Percentiles rank a stretch among this genome's conserved stretches.
Conservation (phyloP, 495 filamentous ascomycete species). For the Penicillium argentinense region DNA sequence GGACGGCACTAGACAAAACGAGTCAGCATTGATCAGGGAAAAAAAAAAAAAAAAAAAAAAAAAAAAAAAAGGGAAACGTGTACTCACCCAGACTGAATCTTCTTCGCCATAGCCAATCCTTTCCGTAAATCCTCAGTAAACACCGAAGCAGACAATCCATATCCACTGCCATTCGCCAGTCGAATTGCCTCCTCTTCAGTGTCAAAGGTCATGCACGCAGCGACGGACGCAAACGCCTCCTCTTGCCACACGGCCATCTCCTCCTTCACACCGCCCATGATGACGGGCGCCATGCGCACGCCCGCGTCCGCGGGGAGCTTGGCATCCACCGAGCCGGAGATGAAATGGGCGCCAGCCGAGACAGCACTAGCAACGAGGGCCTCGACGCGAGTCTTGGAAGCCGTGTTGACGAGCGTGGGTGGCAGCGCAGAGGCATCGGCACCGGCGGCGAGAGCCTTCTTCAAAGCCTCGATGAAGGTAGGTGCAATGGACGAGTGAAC, state of each 20-base stretch:
- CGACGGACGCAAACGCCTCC: constrained; percentile 78
- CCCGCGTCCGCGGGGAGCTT: constrained; percentile 40
- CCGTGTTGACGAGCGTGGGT: constrained; percentile 60
- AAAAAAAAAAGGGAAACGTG: neutral
- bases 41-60: neutral
- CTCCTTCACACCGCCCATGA: constrained; percentile 63
- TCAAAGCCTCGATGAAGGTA: constrained; percentile 51
- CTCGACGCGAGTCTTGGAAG: constrained; percentile 63
- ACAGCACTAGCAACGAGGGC: constrained; percentile 62
- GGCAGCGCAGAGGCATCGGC: constrained; percentile 44
- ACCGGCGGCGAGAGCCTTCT: constrained; percentile 46
- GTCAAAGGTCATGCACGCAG: constrained; percentile 46
- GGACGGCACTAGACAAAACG: constrained; percentile 56
- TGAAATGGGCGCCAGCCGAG: constrained; percentile 61
- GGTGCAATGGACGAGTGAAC: constrained; percentile 67
- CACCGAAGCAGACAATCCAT: constrained; percentile 48
- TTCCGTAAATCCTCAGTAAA: constrained; percentile 47
- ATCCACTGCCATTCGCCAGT: constrained; percentile 47
- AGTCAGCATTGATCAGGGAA: neutral
- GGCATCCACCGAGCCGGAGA: constrained; percentile 48
- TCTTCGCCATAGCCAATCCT: constrained; percentile 43
- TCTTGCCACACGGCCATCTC: constrained; percentile 78
- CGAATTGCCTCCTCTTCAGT: constrained; percentile 48
- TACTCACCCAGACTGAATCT: constrained; percentile 47
- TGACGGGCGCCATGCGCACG: constrained; percentile 67